Evolutionary conservation across 2,329 filamentous ascomycete genomes (phyloP).

Genomic region (Dactylellina sp.): DNA sequence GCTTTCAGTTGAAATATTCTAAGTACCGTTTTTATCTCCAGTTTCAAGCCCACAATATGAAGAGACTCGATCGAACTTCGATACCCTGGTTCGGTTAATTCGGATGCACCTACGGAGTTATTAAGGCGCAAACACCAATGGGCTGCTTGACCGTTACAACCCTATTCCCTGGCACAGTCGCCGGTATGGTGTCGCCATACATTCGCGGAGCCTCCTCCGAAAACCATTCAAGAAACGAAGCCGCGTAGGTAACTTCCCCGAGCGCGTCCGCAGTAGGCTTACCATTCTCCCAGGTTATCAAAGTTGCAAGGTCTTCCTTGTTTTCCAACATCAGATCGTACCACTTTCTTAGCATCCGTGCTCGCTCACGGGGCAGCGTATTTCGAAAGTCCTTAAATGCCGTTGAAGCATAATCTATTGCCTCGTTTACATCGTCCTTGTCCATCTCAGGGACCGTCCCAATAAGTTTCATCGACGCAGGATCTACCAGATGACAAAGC

Average conservation of each 20-base stretch:
- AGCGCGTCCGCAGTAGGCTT: constrained; percentile 82
- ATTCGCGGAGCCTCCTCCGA: constrained; percentile 79
- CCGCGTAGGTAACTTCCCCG: constrained; percentile 78
- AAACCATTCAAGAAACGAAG: constrained; percentile 84
- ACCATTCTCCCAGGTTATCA: constrained; percentile 91
- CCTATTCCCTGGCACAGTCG: constrained; percentile 77
- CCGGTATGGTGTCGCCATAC: constrained; percentile 80
- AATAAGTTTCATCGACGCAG: constrained; percentile 82
- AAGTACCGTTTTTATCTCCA: constrained; percentile 26
- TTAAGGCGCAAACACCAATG: constrained; percentile 83
- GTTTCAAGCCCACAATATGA: constrained; percentile 30
- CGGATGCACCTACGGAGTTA: constrained; percentile 72
- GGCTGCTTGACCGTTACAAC: constrained; percentile 84
- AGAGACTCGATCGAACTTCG: constrained; percentile 5
- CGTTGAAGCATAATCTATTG: constrained; percentile 83
- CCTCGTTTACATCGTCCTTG: constrained; percentile 78
- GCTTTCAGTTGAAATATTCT: constrained; percentile 10
- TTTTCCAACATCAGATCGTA: constrained; percentile 84
- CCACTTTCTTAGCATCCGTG: constrained; percentile 81
- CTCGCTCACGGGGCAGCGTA: constrained; percentile 78
- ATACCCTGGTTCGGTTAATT: constrained; percentile 33
- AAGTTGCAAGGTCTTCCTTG: constrained; percentile 79
- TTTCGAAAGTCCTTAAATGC: constrained; percentile 79
- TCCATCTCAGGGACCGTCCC: constrained; percentile 88
- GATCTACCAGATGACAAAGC: constrained; percentile 69